phyloP scores from a whole-genome alignment of 108 stramenopile genomes.

The Hondaea fermentalgiana region DNA sequence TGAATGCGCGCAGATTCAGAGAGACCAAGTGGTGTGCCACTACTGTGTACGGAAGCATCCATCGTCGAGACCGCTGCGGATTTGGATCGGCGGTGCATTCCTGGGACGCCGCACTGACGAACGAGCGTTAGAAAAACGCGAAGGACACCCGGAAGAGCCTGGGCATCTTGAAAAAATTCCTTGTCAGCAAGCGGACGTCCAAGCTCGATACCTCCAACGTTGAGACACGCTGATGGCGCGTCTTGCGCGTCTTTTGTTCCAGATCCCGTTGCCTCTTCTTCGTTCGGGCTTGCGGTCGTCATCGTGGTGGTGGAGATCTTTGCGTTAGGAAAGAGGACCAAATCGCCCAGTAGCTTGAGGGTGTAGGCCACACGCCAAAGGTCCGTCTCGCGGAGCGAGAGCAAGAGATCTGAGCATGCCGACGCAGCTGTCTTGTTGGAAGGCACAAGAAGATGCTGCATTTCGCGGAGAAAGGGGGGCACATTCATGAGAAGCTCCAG shows the following conservation, averaged over 20 bases:
- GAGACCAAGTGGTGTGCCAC: no score
- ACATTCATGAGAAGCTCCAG: not conserved
- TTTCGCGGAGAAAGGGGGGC: not conserved
- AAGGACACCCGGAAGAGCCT: not conserved
- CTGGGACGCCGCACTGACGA: not conserved
- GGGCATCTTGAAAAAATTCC: not conserved
- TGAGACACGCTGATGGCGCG: not conserved
- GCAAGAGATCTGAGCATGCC: not conserved
- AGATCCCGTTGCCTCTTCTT: no score
- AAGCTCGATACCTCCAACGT: not conserved
- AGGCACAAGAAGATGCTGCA: not conserved
- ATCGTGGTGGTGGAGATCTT: no score
- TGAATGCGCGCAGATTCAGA: no score
- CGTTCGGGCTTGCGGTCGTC: no score
- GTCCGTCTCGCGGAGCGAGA: not conserved
- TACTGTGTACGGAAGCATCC: no score
- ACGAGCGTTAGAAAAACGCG: not conserved
- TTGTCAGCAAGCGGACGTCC: not conserved
- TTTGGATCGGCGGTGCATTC: not conserved
- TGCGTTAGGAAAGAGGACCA: not conserved
- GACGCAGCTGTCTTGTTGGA: not conserved
- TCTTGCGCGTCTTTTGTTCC: no score
- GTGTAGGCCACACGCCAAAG: not conserved
- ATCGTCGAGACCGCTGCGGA: not conserved
- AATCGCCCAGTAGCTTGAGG: not conserved